Evolutionary conservation across 306 rosid genomes (phyloP).

Genomic region (Prunus mongolica): DNA sequence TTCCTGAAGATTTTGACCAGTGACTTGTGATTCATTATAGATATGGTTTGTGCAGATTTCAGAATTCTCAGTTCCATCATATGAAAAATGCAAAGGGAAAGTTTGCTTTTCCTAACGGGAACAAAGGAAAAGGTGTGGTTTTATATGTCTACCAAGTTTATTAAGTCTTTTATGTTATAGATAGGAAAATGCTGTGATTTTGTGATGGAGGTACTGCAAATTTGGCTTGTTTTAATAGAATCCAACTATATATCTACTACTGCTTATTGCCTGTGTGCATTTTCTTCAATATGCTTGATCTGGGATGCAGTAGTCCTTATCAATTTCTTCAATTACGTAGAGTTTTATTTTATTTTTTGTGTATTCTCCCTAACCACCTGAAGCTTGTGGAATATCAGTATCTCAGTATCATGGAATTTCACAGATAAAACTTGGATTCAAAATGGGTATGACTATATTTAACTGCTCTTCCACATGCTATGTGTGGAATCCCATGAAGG

Average conservation of each 20-base stretch:
- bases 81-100: conserved; percentile 45
- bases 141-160: conserved; percentile 9
- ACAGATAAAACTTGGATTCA: neutral
- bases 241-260: neutral
- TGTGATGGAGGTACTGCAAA: neutral
- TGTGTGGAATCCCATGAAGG: neutral
- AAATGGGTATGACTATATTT: neutral
- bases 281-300: neutral
- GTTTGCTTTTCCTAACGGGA: conserved; percentile 33
- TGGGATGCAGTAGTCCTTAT: neutral
- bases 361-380: neutral
- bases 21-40: conserved; percentile 12
- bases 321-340: neutral
- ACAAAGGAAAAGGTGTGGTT: conserved; percentile 59
- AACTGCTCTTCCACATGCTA: neutral
- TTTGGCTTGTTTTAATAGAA: no score
- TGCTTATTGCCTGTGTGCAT: neutral
- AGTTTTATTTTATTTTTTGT: neutral
- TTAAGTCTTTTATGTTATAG: neutral
- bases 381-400: neutral
- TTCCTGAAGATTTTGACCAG: conserved; percentile 1
- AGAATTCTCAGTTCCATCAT: conserved; percentile 57
- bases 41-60: conserved; percentile 51
- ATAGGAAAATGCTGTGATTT: neutral
- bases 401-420: neutral